phyloP scores from a whole-genome alignment of 2,329 filamentous ascomycete species.

The Pseudogymnoascus sp. region DNA sequence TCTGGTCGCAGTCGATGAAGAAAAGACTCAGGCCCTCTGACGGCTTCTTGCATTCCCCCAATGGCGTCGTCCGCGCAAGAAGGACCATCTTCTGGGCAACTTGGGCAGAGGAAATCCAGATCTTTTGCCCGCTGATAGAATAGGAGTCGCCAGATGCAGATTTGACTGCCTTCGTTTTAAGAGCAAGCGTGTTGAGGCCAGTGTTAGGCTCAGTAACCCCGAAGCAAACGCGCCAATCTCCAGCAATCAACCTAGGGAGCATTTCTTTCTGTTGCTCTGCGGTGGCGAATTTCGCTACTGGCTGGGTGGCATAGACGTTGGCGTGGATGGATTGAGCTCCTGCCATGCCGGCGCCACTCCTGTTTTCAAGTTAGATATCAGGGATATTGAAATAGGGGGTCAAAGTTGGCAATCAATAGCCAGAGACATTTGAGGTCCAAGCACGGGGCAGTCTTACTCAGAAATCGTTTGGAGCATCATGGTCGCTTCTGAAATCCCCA shows the following conservation, averaged over 20 bases:
- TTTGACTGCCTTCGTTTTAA: conserved; percentile 57
- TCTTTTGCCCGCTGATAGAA: conserved; percentile 69
- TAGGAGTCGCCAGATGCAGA: conserved; percentile 50
- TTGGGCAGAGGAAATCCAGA: conserved; percentile 83
- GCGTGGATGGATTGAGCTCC: conserved; percentile 56
- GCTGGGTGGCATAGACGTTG: conserved; percentile 70
- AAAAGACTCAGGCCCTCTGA: conserved; percentile 75
- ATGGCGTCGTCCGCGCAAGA: conserved; percentile 65
- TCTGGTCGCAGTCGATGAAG: conserved; percentile 66
- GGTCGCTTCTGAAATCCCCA: conserved; percentile 74
- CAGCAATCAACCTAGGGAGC: conserved; percentile 64
- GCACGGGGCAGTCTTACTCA: conserved; percentile 34
- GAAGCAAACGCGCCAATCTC: conserved; percentile 67
- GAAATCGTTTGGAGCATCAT: conserved; percentile 84
- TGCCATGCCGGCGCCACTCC: conserved; percentile 69
- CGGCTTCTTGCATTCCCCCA: conserved; percentile 60
- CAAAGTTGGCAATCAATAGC: background rate
- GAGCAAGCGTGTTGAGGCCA: conserved; percentile 67
- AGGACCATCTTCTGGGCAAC: conserved; percentile 79
- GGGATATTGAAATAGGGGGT: background rate
- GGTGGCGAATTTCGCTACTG: conserved; percentile 65
- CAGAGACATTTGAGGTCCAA: background rate
- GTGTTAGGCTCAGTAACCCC: conserved; percentile 80
- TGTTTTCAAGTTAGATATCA: conserved; percentile 17
- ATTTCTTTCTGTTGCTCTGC: conserved; percentile 55